Evolutionary conservation across 1,139 yeast species (phyloP).

Genomic region (Blastobotrys persicus): DNA sequence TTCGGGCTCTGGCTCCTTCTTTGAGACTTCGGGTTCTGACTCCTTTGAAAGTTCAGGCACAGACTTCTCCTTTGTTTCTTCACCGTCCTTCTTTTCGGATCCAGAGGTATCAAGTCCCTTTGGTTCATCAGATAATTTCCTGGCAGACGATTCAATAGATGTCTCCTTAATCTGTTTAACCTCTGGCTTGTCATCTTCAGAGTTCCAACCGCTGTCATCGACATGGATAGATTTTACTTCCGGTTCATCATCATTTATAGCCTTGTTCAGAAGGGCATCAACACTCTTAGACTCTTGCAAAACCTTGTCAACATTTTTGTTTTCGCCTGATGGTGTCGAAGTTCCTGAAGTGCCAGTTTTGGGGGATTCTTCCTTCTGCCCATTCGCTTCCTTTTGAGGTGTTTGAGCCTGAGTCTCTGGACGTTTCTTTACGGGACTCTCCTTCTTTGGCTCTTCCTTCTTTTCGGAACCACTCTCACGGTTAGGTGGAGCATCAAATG

Average conservation of each 20-base stretch:
- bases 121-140: neutral
- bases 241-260: slow-evolving; percentile 45
- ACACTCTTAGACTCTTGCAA: slow-evolving; percentile 48
- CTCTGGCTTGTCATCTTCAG: slow-evolving; percentile 25
- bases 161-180: slow-evolving; percentile 12
- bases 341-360: slow-evolving; percentile 39
- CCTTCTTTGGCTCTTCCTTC: slow-evolving; percentile 23
- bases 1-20: slow-evolving; percentile 8
- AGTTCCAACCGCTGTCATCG: slow-evolving; percentile 32
- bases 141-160: slow-evolving; percentile 4
- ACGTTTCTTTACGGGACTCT: slow-evolving; percentile 10
- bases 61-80: too few relatives aligned
- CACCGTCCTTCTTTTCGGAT: too few relatives aligned
- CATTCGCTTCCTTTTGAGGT: slow-evolving; percentile 4
- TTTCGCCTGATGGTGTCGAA: slow-evolving; percentile 25
- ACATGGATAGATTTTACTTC: slow-evolving; percentile 24
- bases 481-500: slow-evolving; percentile 17
- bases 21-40: slow-evolving; percentile 11
- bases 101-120: neutral
- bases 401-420: neutral
- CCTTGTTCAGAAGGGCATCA: slow-evolving; percentile 49
- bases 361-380: slow-evolving; percentile 21
- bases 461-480: slow-evolving; percentile 27
- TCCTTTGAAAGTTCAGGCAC: neutral
- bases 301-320: slow-evolving; percentile 47